phyloP scores from a whole-genome alignment of 148 eudicot species.

The Diospyros lotus region DNA sequence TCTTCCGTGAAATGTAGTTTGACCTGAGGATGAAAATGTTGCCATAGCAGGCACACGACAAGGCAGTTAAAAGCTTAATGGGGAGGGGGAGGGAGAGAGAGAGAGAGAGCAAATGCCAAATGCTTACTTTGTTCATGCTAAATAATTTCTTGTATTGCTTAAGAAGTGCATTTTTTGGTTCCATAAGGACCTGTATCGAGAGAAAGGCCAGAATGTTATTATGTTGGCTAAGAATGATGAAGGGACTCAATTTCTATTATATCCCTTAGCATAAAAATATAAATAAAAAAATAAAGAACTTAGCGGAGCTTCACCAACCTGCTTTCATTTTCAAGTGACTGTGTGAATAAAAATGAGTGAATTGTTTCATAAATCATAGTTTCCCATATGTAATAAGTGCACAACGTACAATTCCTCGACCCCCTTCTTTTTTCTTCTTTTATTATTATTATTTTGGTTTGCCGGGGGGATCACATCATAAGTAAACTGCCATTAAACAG shows the following conservation, averaged over 20 bases:
- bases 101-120: slow-evolving; percentile 4
- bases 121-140: slow-evolving; percentile 85
- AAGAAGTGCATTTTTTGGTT: slow-evolving; percentile 90
- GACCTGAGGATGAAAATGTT: slow-evolving; percentile 28
- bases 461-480: too few species aligned
- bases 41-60: slow-evolving; percentile 9
- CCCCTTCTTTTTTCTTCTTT: too few species aligned
- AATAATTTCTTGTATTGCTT: slow-evolving; percentile 93
- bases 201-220: slow-evolving; percentile 1
- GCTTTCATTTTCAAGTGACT: neutral
- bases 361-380: neutral
- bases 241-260: neutral
- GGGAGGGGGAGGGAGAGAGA: neutral
- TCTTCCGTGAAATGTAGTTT: slow-evolving; percentile 47
- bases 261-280: neutral
- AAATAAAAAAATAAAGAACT: too few species aligned
- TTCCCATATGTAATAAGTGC: too few species aligned
- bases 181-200: slow-evolving; percentile 63
- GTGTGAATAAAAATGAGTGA: neutral
- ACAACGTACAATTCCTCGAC: too few species aligned
- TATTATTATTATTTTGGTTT: too few species aligned
- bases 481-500: too few species aligned
- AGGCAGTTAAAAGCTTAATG: too few species aligned
- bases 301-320: neutral
- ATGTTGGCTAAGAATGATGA: neutral